These are phyloP conservation scores for Penicillium macrosclerotiorum DNA, from an alignment of 495 filamentous ascomycete species.

Conservation along the genomic window DNA sequence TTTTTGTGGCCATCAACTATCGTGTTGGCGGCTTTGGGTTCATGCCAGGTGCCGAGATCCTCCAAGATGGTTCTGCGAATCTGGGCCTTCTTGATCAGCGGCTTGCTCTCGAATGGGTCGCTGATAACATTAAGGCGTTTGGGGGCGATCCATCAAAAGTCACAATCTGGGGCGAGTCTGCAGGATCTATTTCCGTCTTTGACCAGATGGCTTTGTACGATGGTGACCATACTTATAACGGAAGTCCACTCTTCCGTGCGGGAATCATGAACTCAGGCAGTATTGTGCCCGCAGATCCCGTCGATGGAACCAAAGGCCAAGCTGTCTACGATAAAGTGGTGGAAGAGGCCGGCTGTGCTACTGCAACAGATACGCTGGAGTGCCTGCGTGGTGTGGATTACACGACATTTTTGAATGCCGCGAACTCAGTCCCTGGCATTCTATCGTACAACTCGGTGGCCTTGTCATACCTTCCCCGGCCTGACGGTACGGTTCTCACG, in stretches of 20 bases:
- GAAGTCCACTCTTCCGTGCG: slow-evolving; percentile 64
- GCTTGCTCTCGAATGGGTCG: slow-evolving; percentile 50
- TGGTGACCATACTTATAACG: slow-evolving; percentile 68
- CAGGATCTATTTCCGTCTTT: slow-evolving; percentile 69
- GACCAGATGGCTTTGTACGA: slow-evolving; percentile 68
- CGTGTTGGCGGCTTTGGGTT: slow-evolving; percentile 74
- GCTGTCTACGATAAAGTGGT: slow-evolving; percentile 64
- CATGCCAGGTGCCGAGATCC: slow-evolving; percentile 65
- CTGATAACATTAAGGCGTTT: slow-evolving; percentile 55
- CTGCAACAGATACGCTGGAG: slow-evolving; percentile 52
- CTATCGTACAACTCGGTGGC: slow-evolving; percentile 62
- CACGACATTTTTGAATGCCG: slow-evolving; percentile 58
- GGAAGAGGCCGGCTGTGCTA: slow-evolving; percentile 55
- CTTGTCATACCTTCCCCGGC: slow-evolving; percentile 63
- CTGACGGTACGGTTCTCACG: slow-evolving; percentile 57
- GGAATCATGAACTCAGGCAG: slow-evolving; percentile 73
- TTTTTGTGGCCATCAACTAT: slow-evolving; percentile 76
- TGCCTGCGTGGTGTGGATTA: slow-evolving; percentile 63
- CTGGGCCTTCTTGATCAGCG: slow-evolving; percentile 53
- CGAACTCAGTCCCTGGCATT: slow-evolving; percentile 64
- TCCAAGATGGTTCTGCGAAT: slow-evolving; percentile 60
- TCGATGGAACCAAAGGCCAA: slow-evolving; percentile 64
- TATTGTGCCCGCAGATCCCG: slow-evolving; percentile 59
- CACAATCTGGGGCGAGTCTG: slow-evolving; percentile 73
- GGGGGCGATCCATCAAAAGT: slow-evolving; percentile 61